phyloP scores from a whole-genome alignment of 345 rosid species.

The Clausena lansium region DNA sequence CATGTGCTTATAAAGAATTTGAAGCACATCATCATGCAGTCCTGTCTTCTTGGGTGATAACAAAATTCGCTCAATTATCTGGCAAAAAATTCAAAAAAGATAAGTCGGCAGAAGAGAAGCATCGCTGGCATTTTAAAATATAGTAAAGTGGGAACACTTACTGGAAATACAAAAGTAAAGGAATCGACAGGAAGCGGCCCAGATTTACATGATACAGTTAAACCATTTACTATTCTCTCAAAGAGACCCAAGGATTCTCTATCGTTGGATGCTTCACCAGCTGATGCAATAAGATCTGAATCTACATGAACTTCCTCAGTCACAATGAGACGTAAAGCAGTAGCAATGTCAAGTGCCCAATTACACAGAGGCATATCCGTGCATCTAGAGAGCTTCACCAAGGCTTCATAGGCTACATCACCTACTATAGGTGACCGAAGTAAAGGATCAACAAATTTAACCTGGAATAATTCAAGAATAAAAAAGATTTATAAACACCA shows the following conservation, averaged over 20 bases:
- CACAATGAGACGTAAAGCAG: conserved; percentile 76
- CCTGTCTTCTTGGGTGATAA: conserved; percentile 71
- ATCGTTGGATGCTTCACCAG: conserved; percentile 45
- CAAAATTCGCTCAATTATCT: conserved; percentile 91
- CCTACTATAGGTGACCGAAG: conserved; percentile 76
- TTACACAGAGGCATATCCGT: conserved; percentile 79
- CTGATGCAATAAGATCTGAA: conserved; percentile 47
- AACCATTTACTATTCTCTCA: conserved; percentile 70
- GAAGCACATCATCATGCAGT: conserved; percentile 85
- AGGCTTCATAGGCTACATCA: conserved; percentile 72
- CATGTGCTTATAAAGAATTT: conserved; percentile 76
- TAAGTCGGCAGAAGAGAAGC: conserved; percentile 13
- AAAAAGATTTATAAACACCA: neutral
- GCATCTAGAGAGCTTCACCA: conserved; percentile 85
- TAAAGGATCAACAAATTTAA: conserved; percentile 78
- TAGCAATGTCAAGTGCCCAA: conserved; percentile 93
- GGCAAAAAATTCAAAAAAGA: conserved; percentile 21
- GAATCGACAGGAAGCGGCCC: conserved; percentile 97
- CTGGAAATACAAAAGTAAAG: conserved; percentile 89
- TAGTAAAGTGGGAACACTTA: conserved; percentile 31
- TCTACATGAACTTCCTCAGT: conserved; percentile 55
- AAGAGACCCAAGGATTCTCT: conserved; percentile 61
- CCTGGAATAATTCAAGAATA: conserved; percentile 42
- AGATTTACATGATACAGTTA: conserved; percentile 74
- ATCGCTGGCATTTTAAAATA: neutral